These are phyloP conservation scores for Ophiocordyceps unilateralis DNA, from an alignment of 2,329 filamentous ascomycete species.

Conservation along the genomic window DNA sequence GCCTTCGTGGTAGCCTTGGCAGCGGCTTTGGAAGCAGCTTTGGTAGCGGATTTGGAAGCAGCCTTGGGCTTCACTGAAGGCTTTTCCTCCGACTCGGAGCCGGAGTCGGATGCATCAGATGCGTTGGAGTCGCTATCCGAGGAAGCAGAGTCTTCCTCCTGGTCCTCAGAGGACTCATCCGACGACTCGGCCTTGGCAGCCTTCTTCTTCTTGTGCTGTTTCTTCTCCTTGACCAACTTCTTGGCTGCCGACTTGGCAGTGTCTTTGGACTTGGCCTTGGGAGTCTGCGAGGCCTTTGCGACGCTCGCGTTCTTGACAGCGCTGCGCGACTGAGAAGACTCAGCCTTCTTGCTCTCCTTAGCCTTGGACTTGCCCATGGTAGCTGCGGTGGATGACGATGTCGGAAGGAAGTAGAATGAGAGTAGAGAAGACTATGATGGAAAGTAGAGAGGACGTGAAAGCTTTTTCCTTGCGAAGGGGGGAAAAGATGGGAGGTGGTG, in stretches of 20 bases:
- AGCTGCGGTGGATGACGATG: slow-evolving; percentile 7
- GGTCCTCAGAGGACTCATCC: slow-evolving; percentile 15
- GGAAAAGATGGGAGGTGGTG: neutral
- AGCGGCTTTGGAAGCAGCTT: neutral
- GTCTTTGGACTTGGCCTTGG: slow-evolving; percentile 44
- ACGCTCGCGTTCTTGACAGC: slow-evolving; percentile 49
- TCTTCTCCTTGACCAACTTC: slow-evolving; percentile 25
- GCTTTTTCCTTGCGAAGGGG: neutral
- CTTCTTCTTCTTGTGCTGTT: slow-evolving; percentile 30
- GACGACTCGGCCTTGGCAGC: slow-evolving; percentile 23
- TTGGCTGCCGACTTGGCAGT: slow-evolving; percentile 44
- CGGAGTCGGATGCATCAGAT: slow-evolving; percentile 4
- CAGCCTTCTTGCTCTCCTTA: slow-evolving; percentile 32
- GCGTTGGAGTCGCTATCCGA: slow-evolving; percentile 15
- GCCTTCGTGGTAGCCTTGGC: neutral
- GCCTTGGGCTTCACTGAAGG: slow-evolving; percentile 1
- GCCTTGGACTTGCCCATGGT: slow-evolving; percentile 53
- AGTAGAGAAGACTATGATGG: neutral
- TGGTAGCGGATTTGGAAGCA: neutral
- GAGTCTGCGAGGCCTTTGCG: slow-evolving; percentile 49
- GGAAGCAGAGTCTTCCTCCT: slow-evolving; percentile 9
- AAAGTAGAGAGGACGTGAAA: neutral
- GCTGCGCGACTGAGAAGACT: slow-evolving; percentile 28
- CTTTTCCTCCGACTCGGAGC: slow-evolving; percentile 9
- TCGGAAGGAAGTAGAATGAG: neutral